Evolutionary conservation across 2,329 filamentous ascomycete species (phyloP), one percentile per base, ranked within the genome.

Genomic region (Phyllosticta citribraziliensis): DNA sequence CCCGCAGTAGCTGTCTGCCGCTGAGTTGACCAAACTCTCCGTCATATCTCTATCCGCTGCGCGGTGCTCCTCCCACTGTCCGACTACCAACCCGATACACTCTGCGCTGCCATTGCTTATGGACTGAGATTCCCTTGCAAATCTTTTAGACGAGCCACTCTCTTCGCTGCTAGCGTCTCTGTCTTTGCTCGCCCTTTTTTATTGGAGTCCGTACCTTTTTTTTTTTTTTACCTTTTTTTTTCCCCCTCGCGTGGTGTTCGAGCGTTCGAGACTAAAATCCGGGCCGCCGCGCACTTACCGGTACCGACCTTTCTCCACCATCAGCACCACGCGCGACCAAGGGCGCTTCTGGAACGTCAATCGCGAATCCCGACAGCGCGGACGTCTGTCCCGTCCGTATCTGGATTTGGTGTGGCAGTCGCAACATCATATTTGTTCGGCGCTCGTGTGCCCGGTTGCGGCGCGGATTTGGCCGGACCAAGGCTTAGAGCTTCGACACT

Each of bases 161-260:
- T 66, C 69, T 73, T 69, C 67, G 67, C 67, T 74, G 73, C 73
- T 73, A 70, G 70, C 70, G 72, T 61, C 57, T 58, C 63, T 65
- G 66, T 72, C 73, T 68, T 68, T 72, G 72, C 72, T 74, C 74
- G 71, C 22, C 22, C 22, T 22, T 74, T 68, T 74, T 74, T 62
- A 17, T 35, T 6, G 27, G 6, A 27, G 5, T 8, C 25, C 25
- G 9, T 27, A 27, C 25, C 54, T 47, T 17, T 47, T n/a, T 14
- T 47, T 56, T 53, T 55, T 40, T 55, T 56, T 55, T 53, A 55
- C 47, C 40, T 53, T 53, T 52, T 40, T 51, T 57, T 56, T 52
- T 25, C 22, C 3, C 22, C 47, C 33, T 53, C 47, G 30, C 30
- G 52, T 62, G 14, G 53, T 33, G 24, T 19, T 54, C 35, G 52